These are phyloP conservation scores for Candida freyschussii DNA, from an alignment of 1,139 yeast genomes.

Conservation along the genomic window DNA sequence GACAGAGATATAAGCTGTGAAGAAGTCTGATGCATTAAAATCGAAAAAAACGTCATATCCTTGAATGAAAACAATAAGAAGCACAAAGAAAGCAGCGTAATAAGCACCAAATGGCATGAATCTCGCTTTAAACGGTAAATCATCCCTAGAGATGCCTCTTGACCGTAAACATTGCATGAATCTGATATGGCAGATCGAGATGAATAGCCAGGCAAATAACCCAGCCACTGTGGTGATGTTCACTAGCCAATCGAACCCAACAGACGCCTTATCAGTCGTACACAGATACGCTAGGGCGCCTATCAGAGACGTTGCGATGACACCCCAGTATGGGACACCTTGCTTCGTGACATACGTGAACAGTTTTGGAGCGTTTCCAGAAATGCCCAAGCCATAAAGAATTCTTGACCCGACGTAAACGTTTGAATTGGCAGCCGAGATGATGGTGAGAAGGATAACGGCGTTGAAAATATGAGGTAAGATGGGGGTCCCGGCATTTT, in stretches of 20 bases:
- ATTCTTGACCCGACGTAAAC: constrained; percentile 75
- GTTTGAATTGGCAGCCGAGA: constrained; percentile 81
- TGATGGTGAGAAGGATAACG: constrained; percentile 60
- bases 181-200: constrained; percentile 59
- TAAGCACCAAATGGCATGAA: constrained; percentile 61
- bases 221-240: constrained; percentile 79
- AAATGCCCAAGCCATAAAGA: constrained; percentile 58
- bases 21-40: constrained; percentile 50
- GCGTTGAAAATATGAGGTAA: constrained; percentile 74
- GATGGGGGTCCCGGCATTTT: constrained; percentile 65
- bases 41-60: constrained; percentile 62
- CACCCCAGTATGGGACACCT: constrained; percentile 68
- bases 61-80: constrained; percentile 57
- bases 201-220: constrained; percentile 68
- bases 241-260: constrained; percentile 79
- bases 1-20: constrained; percentile 63
- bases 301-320: constrained; percentile 51
- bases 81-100: constrained; percentile 46
- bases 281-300: constrained; percentile 68
- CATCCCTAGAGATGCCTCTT: constrained; percentile 58
- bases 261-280: constrained; percentile 48
- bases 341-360: constrained; percentile 47
- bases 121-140: constrained; percentile 65
- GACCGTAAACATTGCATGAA: constrained; percentile 57
- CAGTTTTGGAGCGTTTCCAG: constrained; percentile 55